Evolutionary conservation across 2,329 filamentous ascomycete genomes (phyloP).

Genomic region (Gnomoniopsis smithogilvyi): DNA sequence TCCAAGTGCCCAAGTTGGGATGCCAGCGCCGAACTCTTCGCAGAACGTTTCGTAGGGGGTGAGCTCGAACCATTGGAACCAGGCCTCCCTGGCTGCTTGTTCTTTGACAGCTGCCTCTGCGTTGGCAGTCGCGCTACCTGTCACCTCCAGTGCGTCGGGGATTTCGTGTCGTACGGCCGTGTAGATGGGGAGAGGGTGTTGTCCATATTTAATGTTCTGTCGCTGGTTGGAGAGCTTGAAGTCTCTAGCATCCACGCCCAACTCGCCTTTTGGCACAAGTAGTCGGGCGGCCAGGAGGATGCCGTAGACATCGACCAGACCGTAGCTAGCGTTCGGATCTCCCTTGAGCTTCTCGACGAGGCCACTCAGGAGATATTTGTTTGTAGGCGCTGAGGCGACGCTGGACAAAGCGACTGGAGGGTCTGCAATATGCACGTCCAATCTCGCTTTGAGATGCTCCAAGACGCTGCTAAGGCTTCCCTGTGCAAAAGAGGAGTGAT

Average conservation of each 20-base stretch:
- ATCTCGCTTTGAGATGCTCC: conserved; percentile 79
- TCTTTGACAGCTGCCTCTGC: conserved; percentile 49
- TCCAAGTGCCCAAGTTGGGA: conserved; percentile 91
- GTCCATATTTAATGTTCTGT: conserved; percentile 70
- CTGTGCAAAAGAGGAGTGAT: conserved; percentile 73
- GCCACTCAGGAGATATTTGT: conserved; percentile 84
- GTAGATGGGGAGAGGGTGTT: conserved; percentile 89
- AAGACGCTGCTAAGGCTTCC: conserved; percentile 68
- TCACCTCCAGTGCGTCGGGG: conserved; percentile 55
- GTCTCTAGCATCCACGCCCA: conserved; percentile 72
- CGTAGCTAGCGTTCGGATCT: conserved; percentile 75
- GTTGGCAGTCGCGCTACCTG: conserved; percentile 29
- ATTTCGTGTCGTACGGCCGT: conserved; percentile 96
- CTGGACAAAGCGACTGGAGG: conserved; percentile 79
- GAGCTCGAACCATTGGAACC: conserved; percentile 98
- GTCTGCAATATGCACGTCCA: conserved; percentile 88
- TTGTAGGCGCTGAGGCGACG: conserved; percentile 85
- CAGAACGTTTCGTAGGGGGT: conserved; percentile 95
- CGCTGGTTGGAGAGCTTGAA: conserved; percentile 90
- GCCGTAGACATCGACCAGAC: conserved; percentile 91
- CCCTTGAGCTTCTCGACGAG: conserved; percentile 90
- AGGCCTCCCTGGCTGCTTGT: conserved; percentile 63
- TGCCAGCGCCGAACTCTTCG: conserved; percentile 86
- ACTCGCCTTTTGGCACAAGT: conserved; percentile 80
- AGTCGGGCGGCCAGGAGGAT: conserved; percentile 79